phyloP scores from a whole-genome alignment of 2,329 filamentous ascomycete species.

The Calonectria ilicicola region DNA sequence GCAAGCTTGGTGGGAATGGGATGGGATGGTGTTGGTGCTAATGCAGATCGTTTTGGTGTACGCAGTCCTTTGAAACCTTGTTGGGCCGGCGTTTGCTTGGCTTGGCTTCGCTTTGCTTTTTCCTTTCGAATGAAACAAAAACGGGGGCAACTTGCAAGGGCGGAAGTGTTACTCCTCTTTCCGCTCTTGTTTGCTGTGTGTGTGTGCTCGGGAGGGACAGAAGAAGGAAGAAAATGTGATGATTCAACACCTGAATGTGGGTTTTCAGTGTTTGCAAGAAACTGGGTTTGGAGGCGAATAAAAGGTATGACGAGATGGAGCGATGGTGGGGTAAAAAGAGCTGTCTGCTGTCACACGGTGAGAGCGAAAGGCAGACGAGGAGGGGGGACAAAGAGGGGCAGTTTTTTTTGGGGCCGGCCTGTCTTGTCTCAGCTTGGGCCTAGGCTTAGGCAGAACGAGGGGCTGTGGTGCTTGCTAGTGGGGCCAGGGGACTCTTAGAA shows the following conservation, averaged over 20 bases:
- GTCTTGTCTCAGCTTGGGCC: not conserved
- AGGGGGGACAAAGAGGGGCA: not conserved
- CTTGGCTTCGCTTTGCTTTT: not conserved
- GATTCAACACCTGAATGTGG: too few relatives aligned
- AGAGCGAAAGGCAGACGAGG: not conserved
- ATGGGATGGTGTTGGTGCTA: not conserved
- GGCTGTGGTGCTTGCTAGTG: too few relatives aligned
- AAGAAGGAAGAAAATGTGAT: too few relatives aligned
- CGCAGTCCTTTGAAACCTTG: not conserved
- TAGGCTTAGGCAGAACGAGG: too few relatives aligned
- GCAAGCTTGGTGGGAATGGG: not conserved
- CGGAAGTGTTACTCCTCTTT: too few relatives aligned
- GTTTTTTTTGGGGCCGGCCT: not conserved
- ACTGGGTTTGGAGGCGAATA: too few relatives aligned
- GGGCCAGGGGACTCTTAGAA: not conserved
- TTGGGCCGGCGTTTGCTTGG: not conserved
- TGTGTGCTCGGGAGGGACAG: too few relatives aligned
- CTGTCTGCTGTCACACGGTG: not conserved
- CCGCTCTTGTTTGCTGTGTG: too few relatives aligned
- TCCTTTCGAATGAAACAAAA: not conserved
- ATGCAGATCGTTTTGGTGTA: not conserved
- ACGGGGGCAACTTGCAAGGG: too few relatives aligned
- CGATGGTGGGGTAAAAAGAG: slow-evolving; percentile 12
- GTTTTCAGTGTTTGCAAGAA: too few relatives aligned
- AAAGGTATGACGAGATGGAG: slow-evolving; percentile 30